Evolutionary conservation across 768 basidiomycete species (phyloP).

Genomic region (Jaapia argillacea): DNA sequence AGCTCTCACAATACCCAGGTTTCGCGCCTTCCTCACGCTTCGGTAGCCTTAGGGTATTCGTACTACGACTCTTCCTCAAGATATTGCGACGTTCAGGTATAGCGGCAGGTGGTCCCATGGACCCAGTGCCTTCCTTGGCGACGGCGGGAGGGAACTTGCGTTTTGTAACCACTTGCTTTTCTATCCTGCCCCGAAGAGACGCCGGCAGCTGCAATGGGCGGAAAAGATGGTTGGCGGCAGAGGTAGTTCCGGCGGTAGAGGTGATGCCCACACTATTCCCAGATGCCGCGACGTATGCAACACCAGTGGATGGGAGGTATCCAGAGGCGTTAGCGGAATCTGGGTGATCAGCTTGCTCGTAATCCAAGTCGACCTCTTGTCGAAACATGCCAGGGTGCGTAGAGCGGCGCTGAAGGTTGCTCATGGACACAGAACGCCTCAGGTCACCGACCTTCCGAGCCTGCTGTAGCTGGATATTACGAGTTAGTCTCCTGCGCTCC

Average conservation of each 20-base stretch:
- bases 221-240: slow-evolving; percentile 37
- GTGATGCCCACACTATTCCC: slow-evolving; percentile 93
- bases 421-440: slow-evolving; percentile 67
- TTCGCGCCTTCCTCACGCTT: slow-evolving; percentile 82
- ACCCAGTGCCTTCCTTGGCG: slow-evolving; percentile 20
- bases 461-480: slow-evolving; percentile 23
- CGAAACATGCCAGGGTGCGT: slow-evolving; percentile 25
- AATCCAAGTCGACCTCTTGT: slow-evolving; percentile 31
- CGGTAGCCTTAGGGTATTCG: slow-evolving; percentile 64
- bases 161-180: slow-evolving; percentile 60
- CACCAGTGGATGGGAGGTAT: slow-evolving; percentile 46
- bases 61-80: slow-evolving; percentile 72
- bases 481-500: slow-evolving; percentile 18
- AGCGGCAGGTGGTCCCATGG: slow-evolving; percentile 62
- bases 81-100: slow-evolving; percentile 41
- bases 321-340: slow-evolving; percentile 64
- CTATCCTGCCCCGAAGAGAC: slow-evolving; percentile 42
- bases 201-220: slow-evolving; percentile 42
- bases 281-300: slow-evolving; percentile 79
- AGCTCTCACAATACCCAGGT: slow-evolving; percentile 97
- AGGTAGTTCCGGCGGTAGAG: slow-evolving; percentile 83
- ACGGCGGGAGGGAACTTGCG: slow-evolving; percentile 32
- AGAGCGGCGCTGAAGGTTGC: slow-evolving; percentile 54
- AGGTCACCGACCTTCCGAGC: slow-evolving; percentile 43
- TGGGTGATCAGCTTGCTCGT: slow-evolving; percentile 22